Evolutionary conservation across 2,329 filamentous ascomycete genomes (phyloP).

Genomic region (Penicillium sp.): DNA sequence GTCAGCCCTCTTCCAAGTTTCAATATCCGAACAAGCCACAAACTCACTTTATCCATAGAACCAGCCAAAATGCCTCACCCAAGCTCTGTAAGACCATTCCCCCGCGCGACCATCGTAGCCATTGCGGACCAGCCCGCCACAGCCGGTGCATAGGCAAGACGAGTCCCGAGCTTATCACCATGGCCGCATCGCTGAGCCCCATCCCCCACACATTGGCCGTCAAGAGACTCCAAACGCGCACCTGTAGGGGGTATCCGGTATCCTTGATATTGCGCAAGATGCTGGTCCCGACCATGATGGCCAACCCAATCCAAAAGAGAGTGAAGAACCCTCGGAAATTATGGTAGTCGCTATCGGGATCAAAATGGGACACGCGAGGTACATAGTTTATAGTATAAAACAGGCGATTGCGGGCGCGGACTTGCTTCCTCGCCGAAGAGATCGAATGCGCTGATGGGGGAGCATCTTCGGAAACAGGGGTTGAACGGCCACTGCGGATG

Average conservation of each 20-base stretch:
- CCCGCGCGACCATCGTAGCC: slow-evolving; percentile 62
- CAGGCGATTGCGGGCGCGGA: slow-evolving; percentile 69
- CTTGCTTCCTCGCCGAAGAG: slow-evolving; percentile 72
- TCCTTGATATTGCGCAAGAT: slow-evolving; percentile 89
- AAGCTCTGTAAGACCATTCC: slow-evolving; percentile 78
- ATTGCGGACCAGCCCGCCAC: slow-evolving; percentile 50
- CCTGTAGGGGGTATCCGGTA: slow-evolving; percentile 74
- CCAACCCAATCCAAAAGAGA: slow-evolving; percentile 92
- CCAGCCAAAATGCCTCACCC: slow-evolving; percentile 70
- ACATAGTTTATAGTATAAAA: slow-evolving; percentile 92
- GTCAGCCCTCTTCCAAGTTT: slow-evolving; percentile 14
- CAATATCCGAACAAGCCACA: not conserved
- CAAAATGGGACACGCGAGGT: slow-evolving; percentile 87
- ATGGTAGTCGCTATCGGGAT: slow-evolving; percentile 79
- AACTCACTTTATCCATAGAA: slow-evolving; percentile 63
- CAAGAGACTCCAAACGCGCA: slow-evolving; percentile 80
- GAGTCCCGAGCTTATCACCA: slow-evolving; percentile 67
- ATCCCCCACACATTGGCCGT: slow-evolving; percentile 83
- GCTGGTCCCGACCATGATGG: slow-evolving; percentile 94
- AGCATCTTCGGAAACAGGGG: slow-evolving; percentile 76
- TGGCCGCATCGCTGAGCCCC: slow-evolving; percentile 69
- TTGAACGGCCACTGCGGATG: slow-evolving; percentile 63
- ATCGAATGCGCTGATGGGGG: slow-evolving; percentile 85
- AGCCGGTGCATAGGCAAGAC: slow-evolving; percentile 65
- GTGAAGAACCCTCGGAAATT: slow-evolving; percentile 98